Evolutionary conservation across 1,139 yeast genomes (phyloP).

Genomic region (Candida sojae): DNA sequence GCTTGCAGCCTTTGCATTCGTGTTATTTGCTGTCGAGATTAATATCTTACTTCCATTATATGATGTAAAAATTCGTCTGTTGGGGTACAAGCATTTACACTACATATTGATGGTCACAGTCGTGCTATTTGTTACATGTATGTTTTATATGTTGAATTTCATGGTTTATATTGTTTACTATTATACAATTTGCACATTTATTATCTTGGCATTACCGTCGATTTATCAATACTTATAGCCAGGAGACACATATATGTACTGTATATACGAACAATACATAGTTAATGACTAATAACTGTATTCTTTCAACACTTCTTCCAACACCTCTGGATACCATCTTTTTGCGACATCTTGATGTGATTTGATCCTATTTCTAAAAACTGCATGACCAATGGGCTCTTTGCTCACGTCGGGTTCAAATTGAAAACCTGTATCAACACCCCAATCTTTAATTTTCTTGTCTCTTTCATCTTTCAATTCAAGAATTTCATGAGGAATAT

Average conservation of each 20-base stretch:
- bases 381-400: conserved; percentile 59
- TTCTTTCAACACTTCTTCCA: conserved; percentile 29
- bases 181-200: background rate
- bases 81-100: conserved; percentile 27
- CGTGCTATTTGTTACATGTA: background rate
- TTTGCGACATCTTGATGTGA: conserved; percentile 69
- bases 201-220: background rate
- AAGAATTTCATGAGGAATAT: conserved; percentile 35
- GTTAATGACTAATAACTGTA: conserved; percentile 8
- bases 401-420: conserved; percentile 44
- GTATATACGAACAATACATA: no score
- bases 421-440: conserved; percentile 52
- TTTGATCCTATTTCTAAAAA: conserved; percentile 62
- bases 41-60: conserved; percentile 75
- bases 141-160: background rate
- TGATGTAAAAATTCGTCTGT: conserved; percentile 56
- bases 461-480: conserved; percentile 39
- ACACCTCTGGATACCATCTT: conserved; percentile 60
- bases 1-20: conserved; percentile 78
- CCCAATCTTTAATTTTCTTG: conserved; percentile 36
- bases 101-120: background rate
- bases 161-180: conserved; percentile 1
- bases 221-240: background rate
- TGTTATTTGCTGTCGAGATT: conserved; percentile 68
- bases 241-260: background rate